These are phyloP conservation scores for Boletus pseudo-olivaceus DNA, from an alignment of 768 basidiomycete species.

Conservation along the genomic window DNA sequence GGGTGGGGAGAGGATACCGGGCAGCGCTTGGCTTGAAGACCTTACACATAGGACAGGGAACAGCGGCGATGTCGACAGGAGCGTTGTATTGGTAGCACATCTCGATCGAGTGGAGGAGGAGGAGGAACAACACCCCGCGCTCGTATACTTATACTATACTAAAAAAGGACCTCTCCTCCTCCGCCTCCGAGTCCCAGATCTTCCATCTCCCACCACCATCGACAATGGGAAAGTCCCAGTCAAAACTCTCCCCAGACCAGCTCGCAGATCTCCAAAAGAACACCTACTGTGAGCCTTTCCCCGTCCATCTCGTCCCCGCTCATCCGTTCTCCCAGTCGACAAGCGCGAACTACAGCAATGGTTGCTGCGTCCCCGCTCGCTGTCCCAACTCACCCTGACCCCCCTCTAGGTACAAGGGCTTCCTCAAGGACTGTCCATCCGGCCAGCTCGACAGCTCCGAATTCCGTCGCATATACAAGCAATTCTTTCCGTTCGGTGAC, in stretches of 20 bases:
- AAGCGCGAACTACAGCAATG: constrained; percentile 97
- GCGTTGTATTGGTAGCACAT: constrained; percentile 79
- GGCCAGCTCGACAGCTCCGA: constrained; percentile 95
- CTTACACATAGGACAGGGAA: constrained; percentile 81
- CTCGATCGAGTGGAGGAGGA: constrained; percentile 20
- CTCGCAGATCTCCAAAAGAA: constrained; percentile 94
- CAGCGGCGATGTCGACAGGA: constrained; percentile 58
- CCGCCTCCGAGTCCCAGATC: neutral
- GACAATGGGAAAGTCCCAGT: constrained; percentile 96
- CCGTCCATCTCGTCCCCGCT: constrained; percentile 12
- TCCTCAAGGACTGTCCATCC: constrained; percentile 97
- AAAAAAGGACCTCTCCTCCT: constrained; percentile 27
- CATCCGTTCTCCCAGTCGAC: constrained; percentile 59
- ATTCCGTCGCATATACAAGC: constrained; percentile 97
- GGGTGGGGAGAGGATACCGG: constrained; percentile 41
- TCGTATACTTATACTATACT: constrained; percentile 32
- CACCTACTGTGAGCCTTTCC: constrained; percentile 78
- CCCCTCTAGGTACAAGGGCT: constrained; percentile 89
- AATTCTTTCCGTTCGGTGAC: constrained; percentile 99
- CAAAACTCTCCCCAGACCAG: constrained; percentile 92
- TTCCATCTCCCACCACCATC: constrained; percentile 15
- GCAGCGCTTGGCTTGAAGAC: constrained; percentile 61
- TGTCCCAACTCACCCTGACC: constrained; percentile 9
- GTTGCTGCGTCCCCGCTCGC: constrained; percentile 36
- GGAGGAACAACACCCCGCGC: constrained; percentile 13